A percentile compares a stretch with the other conserved stretches of the same genome.
These are phyloP conservation scores for Neopestalotiopsis sp. DNA, from an alignment of 2,329 filamentous ascomycete species.

Conservation along the genomic window DNA sequence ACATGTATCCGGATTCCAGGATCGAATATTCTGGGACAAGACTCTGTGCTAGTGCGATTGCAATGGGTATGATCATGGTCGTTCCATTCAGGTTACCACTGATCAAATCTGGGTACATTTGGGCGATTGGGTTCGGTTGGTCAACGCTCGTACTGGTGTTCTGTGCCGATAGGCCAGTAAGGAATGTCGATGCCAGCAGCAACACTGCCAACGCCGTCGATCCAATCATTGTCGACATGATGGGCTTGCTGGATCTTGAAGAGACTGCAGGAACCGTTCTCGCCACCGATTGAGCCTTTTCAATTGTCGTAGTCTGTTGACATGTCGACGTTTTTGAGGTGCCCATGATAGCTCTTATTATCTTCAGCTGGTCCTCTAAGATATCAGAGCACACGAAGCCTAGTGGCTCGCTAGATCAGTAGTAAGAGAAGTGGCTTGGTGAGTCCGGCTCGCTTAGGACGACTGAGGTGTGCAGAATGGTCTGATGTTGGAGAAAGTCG, in stretches of 20 bases:
- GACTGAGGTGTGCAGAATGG: neutral
- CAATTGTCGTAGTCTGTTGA: neutral
- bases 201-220: constrained; percentile 6
- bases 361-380: neutral
- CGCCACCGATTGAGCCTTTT: neutral
- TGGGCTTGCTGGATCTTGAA: neutral
- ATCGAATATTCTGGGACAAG: constrained; percentile 58
- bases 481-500: neutral
- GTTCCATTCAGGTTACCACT: constrained; percentile 62
- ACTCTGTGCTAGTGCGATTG: constrained; percentile 49
- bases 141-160: constrained; percentile 34
- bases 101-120: constrained; percentile 50
- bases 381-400: neutral
- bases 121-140: constrained; percentile 54
- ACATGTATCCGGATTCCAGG: constrained; percentile 52
- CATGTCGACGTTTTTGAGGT: neutral
- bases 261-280: neutral
- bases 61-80: constrained; percentile 56
- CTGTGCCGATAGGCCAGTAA: constrained; percentile 7
- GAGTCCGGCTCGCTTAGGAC: neutral
- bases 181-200: constrained; percentile 9
- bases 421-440: neutral
- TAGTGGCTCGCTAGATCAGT: neutral
- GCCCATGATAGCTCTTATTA: neutral
- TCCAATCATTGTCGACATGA: constrained; percentile 1